Evolutionary conservation across 2,329 filamentous ascomycete species (phyloP).

Genomic region (Pseudogymnoascus sp.): DNA sequence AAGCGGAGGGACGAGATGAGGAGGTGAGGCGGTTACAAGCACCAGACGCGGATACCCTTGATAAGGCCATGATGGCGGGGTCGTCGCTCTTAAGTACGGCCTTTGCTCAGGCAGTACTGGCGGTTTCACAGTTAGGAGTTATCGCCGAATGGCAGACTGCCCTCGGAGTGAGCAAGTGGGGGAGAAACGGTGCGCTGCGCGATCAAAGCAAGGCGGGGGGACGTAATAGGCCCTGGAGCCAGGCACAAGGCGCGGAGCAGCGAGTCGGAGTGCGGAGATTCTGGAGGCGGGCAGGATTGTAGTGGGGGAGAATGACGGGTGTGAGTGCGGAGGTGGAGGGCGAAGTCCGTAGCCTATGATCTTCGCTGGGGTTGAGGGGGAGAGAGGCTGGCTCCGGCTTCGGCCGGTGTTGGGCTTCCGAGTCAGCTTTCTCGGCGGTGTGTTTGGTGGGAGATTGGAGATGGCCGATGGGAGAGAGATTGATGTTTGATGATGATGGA

Average conservation of each 20-base stretch:
- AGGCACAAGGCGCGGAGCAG: neutral
- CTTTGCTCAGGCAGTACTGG: neutral
- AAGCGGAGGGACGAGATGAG: neutral
- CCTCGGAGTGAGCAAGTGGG: neutral
- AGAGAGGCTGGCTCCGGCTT: neutral
- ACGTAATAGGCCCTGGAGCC: neutral
- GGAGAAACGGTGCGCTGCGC: neutral
- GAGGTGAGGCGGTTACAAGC: constrained; percentile 1
- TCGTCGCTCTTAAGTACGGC: neutral
- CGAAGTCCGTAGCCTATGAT: constrained; percentile 12
- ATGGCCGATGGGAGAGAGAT: neutral
- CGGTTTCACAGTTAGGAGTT: neutral
- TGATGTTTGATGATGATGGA: neutral
- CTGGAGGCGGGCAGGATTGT: constrained; percentile 15
- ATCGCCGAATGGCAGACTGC: neutral
- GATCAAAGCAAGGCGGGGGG: neutral
- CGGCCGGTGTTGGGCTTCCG: neutral
- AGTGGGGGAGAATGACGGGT: constrained; percentile 26
- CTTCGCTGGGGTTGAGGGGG: neutral
- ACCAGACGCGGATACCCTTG: neutral
- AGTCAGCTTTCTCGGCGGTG: neutral
- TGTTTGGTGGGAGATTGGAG: neutral
- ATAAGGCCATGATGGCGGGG: constrained; percentile 1
- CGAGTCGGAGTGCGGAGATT: constrained; percentile 4
- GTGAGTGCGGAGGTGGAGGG: constrained; percentile 12